Percentiles rank a stretch among this genome's conserved stretches.
Evolutionary conservation across 176 grass and related monocot species (phyloP).

Genomic region (Hordeum marinum): DNA sequence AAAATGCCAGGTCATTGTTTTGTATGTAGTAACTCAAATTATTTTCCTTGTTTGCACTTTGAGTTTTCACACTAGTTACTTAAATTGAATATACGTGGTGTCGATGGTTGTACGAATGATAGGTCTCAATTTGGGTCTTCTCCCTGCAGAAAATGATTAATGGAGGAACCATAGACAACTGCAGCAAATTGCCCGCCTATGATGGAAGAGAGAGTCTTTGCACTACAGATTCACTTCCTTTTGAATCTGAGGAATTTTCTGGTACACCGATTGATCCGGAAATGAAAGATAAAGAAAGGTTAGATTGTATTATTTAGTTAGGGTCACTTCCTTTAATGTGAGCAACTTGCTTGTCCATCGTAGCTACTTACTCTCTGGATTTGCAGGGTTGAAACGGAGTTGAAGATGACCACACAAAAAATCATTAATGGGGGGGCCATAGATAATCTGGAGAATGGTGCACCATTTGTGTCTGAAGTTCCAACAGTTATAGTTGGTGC

Average conservation of each 20-base stretch:
- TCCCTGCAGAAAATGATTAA: conserved; percentile 67
- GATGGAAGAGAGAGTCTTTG: conserved; percentile 81
- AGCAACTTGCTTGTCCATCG: not conserved
- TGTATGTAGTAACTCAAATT: too few relatives aligned
- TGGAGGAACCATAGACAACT: conserved; percentile 48
- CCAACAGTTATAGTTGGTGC: conserved; percentile 66
- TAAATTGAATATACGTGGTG: not conserved
- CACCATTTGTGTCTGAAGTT: conserved; percentile 44
- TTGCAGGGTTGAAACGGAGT: conserved; percentile 49
- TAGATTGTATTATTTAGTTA: not conserved
- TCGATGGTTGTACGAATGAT: not conserved
- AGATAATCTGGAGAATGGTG: conserved; percentile 49
- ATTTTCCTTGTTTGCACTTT: too few relatives aligned
- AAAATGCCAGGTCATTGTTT: too few relatives aligned
- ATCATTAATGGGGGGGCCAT: too few relatives aligned
- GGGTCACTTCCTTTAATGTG: not conserved
- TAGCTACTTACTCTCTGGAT: not conserved
- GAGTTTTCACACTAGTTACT: too few relatives aligned
- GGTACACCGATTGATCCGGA: conserved; percentile 45
- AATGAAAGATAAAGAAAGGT: conserved; percentile 49
- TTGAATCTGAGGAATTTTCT: conserved; percentile 52
- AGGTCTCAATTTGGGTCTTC: not conserved
- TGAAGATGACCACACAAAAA: not conserved
- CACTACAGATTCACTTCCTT: conserved; percentile 60
- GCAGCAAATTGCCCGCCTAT: conserved; percentile 50